phyloP scores from a whole-genome alignment of 192 early-diverging fungal species.

The Coemansia sp. region DNA sequence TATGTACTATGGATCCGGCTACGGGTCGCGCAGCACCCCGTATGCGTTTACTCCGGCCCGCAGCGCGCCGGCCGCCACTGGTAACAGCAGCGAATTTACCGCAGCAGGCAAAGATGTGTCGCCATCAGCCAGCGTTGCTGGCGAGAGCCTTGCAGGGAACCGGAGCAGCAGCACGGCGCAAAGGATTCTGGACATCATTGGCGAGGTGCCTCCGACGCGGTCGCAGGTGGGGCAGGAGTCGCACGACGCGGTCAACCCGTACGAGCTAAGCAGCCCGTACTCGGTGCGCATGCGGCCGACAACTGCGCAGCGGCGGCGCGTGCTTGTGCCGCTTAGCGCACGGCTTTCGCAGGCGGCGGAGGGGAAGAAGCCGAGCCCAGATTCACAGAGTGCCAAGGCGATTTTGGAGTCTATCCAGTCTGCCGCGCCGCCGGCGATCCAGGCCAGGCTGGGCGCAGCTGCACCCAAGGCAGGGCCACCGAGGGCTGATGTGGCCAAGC shows the following conservation, averaged over 20 bases:
- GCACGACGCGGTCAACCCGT: conserved; percentile 27
- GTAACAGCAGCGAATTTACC: neutral
- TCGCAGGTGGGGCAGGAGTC: conserved; percentile 14
- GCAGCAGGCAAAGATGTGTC: neutral
- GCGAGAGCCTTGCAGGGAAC: neutral
- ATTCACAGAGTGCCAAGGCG: conserved; percentile 8
- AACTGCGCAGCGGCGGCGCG: conserved; percentile 30
- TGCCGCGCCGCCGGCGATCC: conserved; percentile 40
- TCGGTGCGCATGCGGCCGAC: conserved; percentile 28
- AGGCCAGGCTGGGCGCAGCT: conserved; percentile 11
- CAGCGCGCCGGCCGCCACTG: conserved; percentile 6
- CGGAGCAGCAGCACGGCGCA: conserved; percentile 43
- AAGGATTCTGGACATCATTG: conserved; percentile 45
- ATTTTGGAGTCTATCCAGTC: conserved; percentile 40
- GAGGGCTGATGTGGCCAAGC: neutral
- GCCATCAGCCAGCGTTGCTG: neutral
- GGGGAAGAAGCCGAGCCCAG: neutral
- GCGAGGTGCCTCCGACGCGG: conserved; percentile 36
- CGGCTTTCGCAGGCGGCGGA: conserved; percentile 20
- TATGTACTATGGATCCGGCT: conserved; percentile 45
- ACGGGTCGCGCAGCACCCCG: conserved; percentile 33
- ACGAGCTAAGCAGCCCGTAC: conserved; percentile 41
- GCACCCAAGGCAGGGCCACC: neutral
- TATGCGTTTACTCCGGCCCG: conserved; percentile 17
- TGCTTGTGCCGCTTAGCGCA: conserved; percentile 31